Percentiles rank a stretch among this genome's conserved stretches.
These are phyloP conservation scores for Thermomucor indicae-seudaticae DNA, from an alignment of 371 early-diverging fungal species.

Conservation along the genomic window DNA sequence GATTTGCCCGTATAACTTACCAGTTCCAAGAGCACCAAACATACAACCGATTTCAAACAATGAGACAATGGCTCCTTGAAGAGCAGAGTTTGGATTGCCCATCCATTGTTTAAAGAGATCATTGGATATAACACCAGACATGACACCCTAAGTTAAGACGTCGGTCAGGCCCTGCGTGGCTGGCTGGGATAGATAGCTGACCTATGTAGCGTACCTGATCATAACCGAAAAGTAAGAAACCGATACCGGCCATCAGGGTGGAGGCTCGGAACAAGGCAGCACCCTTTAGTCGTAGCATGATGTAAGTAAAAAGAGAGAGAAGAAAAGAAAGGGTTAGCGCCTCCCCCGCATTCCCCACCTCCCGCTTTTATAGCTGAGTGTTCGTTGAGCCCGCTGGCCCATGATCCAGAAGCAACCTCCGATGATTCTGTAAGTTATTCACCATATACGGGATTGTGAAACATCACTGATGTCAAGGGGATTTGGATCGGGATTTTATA, in stretches of 20 bases:
- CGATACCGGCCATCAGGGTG: conserved; percentile 41
- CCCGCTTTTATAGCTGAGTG: neutral
- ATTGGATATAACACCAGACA: conserved; percentile 43
- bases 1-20: too few species aligned
- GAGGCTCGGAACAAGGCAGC: conserved; percentile 31
- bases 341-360: conserved; percentile 1
- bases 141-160: conserved; percentile 25
- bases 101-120: conserved; percentile 25
- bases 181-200: neutral
- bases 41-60: conserved; percentile 33
- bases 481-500: too few species aligned
- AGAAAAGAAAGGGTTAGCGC: neutral
- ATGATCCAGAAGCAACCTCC: neutral
- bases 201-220: conserved; percentile 30
- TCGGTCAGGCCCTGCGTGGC: neutral
- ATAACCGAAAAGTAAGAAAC: conserved; percentile 49
- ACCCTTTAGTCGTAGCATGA: conserved; percentile 30
- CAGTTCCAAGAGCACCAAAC: conserved; percentile 23
- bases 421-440: conserved; percentile 1
- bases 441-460: conserved; percentile 1
- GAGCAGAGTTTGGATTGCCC: conserved; percentile 29
- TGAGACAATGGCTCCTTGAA: conserved; percentile 25
- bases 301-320: conserved; percentile 1
- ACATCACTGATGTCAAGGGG: neutral
- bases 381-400: neutral